Percentiles rank a stretch among this genome's conserved stretches.
Evolutionary conservation across 495 filamentous ascomycete species (phyloP).

Genomic region (Penicillium diatomitis): DNA sequence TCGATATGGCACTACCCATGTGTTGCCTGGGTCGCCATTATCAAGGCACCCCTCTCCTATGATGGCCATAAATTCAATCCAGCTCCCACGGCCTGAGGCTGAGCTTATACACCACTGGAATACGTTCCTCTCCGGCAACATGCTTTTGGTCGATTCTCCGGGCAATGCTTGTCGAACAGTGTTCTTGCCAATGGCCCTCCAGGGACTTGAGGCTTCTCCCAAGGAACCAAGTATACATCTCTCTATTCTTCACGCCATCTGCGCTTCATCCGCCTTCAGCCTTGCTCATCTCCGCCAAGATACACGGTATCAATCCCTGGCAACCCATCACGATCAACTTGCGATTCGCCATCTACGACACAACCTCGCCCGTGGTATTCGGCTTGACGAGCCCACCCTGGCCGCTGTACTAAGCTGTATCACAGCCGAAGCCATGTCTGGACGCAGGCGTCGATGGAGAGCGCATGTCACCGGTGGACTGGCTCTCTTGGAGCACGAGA

Average conservation of each 20-base stretch:
- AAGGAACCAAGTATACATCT: slow-evolving; percentile 14
- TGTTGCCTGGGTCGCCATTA: neutral
- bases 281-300: slow-evolving; percentile 15
- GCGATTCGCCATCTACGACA: slow-evolving; percentile 14
- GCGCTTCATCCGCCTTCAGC: slow-evolving; percentile 23
- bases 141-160: slow-evolving; percentile 16
- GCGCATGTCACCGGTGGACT: slow-evolving; percentile 19
- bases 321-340: slow-evolving; percentile 17
- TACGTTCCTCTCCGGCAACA: slow-evolving; percentile 19
- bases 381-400: slow-evolving; percentile 13
- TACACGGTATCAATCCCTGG: slow-evolving; percentile 17
- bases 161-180: slow-evolving; percentile 19
- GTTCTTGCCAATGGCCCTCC: slow-evolving; percentile 18
- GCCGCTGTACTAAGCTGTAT: slow-evolving; percentile 18
- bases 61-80: slow-evolving; percentile 2
- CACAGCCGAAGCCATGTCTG: slow-evolving; percentile 21
- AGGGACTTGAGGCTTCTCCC: slow-evolving; percentile 9
- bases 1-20: neutral
- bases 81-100: slow-evolving; percentile 12
- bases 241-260: slow-evolving; percentile 23
- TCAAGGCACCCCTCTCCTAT: neutral
- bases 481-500: slow-evolving; percentile 15
- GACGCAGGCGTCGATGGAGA: slow-evolving; percentile 18
- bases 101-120: slow-evolving; percentile 22
- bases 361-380: slow-evolving; percentile 9